A percentile compares a stretch with the other conserved stretches of the same genome.
phyloP scores from a whole-genome alignment of 2,329 filamentous ascomycete species.

The Monilinia fructicola region DNA sequence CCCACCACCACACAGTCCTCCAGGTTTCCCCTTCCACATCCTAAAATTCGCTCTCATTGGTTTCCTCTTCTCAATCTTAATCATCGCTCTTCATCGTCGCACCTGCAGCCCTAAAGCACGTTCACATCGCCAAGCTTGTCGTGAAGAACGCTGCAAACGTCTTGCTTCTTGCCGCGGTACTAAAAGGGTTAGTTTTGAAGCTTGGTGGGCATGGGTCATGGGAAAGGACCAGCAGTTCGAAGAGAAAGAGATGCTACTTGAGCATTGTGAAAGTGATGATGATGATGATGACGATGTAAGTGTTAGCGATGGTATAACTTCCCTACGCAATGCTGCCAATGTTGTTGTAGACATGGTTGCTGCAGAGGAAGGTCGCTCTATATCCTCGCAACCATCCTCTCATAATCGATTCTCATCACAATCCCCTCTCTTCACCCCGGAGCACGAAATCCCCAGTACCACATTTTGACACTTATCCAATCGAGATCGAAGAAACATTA shows the following conservation, averaged over 20 bases:
- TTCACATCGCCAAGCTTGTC: conserved; percentile 26
- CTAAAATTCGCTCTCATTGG: conserved; percentile 32
- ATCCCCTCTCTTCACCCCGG: neutral
- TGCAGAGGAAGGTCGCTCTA: conserved; percentile 24
- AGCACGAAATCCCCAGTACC: neutral
- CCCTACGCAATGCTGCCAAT: conserved; percentile 32
- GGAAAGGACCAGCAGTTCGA: conserved; percentile 28
- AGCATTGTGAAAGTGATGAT: conserved; percentile 31
- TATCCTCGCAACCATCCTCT: neutral
- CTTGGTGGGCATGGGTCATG: conserved; percentile 26
- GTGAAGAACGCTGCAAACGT: conserved; percentile 29
- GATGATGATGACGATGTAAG: conserved; percentile 31
- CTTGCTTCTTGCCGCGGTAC: conserved; percentile 29
- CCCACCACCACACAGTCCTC: conserved; percentile 2
- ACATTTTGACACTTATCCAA: neutral
- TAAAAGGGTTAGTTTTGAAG: conserved; percentile 27
- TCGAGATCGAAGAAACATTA: neutral
- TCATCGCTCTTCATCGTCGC: conserved; percentile 32
- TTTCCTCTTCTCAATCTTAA: conserved; percentile 33
- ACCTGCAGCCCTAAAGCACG: conserved; percentile 27
- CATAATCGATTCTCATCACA: neutral
- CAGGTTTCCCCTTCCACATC: conserved; percentile 25
- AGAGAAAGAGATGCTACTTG: conserved; percentile 32
- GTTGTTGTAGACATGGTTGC: conserved; percentile 34
- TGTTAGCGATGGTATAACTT: conserved; percentile 31